Evolutionary conservation across 202 grass and related monocot species (phyloP).

Genomic region (Carex sylvatica): DNA sequence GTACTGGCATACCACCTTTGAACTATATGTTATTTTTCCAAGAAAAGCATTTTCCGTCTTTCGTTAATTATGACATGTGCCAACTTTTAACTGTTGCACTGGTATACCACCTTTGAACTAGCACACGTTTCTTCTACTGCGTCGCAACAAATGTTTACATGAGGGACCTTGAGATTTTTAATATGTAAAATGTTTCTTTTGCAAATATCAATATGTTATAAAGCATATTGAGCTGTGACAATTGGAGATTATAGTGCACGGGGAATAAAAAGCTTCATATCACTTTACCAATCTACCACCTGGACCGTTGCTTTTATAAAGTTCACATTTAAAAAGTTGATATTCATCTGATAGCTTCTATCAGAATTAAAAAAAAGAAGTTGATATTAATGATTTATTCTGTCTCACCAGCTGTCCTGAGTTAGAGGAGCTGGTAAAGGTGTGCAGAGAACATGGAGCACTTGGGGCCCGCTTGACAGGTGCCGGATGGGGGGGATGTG

Average conservation of each 20-base stretch:
- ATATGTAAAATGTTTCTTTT: neutral
- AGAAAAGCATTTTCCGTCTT: neutral
- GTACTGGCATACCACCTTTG: neutral
- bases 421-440: conserved; percentile 90
- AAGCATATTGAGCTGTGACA: neutral
- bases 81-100: neutral
- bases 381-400: conserved; percentile 10
- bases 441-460: conserved; percentile 73
- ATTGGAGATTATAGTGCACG: neutral
- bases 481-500: conserved; percentile 94
- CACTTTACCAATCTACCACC: neutral
- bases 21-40: neutral
- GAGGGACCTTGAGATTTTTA: neutral
- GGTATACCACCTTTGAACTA: neutral
- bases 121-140: neutral
- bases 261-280: neutral
- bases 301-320: neutral
- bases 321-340: neutral
- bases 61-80: neutral
- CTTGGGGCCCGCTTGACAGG: conserved; percentile 93
- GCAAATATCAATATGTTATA: neutral
- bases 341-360: neutral
- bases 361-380: too few species aligned
- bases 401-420: conserved; percentile 60
- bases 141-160: neutral